Percentiles rank a stretch among this genome's conserved stretches.
Evolutionary conservation across 2,329 filamentous ascomycete species (phyloP).

Genomic region (Escovopsis sp.): DNA sequence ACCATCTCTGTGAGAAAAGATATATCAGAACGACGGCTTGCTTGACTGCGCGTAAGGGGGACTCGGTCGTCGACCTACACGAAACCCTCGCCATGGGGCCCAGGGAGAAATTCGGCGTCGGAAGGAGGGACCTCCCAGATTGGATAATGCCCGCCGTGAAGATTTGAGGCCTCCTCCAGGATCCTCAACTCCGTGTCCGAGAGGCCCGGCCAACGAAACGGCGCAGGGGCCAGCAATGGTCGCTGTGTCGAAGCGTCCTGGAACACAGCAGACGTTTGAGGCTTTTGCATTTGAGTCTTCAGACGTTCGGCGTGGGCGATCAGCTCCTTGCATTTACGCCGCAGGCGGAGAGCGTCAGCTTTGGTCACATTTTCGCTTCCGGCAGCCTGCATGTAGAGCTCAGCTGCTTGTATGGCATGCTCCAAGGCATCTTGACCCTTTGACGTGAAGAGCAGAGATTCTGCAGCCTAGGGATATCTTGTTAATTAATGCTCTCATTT

Average conservation of each 20-base stretch:
- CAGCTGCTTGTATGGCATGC: constrained; percentile 61
- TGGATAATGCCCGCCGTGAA: constrained; percentile 73
- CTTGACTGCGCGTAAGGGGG: background rate
- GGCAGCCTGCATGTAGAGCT: constrained; percentile 62
- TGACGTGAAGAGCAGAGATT: constrained; percentile 20
- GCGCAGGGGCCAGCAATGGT: background rate
- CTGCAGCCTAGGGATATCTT: constrained; percentile 17
- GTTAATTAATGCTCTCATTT: background rate
- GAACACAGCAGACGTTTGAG: background rate
- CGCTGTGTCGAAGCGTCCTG: background rate
- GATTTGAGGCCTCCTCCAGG: constrained; percentile 57
- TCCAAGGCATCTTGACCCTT: constrained; percentile 45
- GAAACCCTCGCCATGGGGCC: constrained; percentile 38
- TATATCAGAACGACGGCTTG: background rate
- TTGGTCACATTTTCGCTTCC: constrained; percentile 43
- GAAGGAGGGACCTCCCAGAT: constrained; percentile 60
- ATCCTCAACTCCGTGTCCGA: constrained; percentile 24
- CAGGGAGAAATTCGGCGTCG: constrained; percentile 43
- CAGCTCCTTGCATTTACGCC: constrained; percentile 52
- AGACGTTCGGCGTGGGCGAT: constrained; percentile 61
- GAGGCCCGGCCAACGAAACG: background rate
- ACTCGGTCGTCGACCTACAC: constrained; percentile 33
- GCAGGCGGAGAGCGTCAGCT: constrained; percentile 51
- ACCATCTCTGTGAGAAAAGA: constrained; percentile 50
- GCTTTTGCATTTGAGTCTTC: constrained; percentile 30